Conservation (phyloP, 2,329 filamentous ascomycete species). For the Amesomyces nigricolor region DNA sequence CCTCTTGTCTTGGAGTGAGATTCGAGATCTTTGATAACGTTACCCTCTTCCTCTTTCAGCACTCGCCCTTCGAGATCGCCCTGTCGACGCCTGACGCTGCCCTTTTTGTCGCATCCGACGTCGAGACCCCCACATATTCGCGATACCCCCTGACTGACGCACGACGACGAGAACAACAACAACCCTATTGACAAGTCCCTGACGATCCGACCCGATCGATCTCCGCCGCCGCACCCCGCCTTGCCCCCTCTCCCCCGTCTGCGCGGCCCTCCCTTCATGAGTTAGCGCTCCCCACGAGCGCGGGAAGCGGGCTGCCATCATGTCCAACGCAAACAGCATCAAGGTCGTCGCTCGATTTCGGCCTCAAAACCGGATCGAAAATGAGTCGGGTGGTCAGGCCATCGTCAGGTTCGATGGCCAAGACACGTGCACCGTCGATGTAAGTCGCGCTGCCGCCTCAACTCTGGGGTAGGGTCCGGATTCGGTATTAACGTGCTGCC, state of each 20-base stretch:
- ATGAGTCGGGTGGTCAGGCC: slow-evolving; percentile 82
- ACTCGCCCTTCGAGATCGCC: too few species aligned
- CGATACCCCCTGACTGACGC: too few species aligned
- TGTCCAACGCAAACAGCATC: slow-evolving; percentile 60
- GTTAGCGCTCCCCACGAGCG: slow-evolving; percentile 27
- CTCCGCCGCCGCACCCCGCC: neutral
- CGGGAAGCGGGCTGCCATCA: slow-evolving; percentile 35
- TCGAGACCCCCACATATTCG: too few species aligned
- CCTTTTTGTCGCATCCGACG: too few species aligned
- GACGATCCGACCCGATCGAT: neutral
- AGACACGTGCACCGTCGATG: slow-evolving; percentile 81
- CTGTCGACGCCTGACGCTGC: too few species aligned
- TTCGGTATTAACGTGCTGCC: neutral
- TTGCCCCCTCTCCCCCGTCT: neutral
- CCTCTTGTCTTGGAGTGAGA: neutral
- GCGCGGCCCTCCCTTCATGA: slow-evolving; percentile 24
- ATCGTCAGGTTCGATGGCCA: slow-evolving; percentile 85
- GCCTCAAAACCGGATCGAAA: slow-evolving; percentile 92
- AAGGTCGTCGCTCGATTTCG: slow-evolving; percentile 96
- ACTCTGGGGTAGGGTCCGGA: neutral
- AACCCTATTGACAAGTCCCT: neutral
- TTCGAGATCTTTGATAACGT: too few species aligned
- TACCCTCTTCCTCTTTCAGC: neutral
- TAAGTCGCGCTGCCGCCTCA: slow-evolving; percentile 42
- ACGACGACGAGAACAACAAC: too few species aligned